These are phyloP conservation scores for Trametes cubensis DNA, from an alignment of 768 basidiomycete species.

Conservation along the genomic window DNA sequence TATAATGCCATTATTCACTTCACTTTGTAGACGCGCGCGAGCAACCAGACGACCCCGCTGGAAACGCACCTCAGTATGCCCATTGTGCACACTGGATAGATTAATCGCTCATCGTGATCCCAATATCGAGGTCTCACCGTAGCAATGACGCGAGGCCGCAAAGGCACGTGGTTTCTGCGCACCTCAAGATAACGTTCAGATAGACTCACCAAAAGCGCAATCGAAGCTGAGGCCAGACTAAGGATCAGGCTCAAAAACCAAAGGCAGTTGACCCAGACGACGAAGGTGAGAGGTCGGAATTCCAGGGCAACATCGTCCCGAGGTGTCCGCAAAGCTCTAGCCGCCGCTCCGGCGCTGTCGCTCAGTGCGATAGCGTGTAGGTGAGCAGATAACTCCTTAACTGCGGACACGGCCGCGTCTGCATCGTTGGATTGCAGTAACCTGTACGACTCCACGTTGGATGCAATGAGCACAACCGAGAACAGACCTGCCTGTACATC, in stretches of 20 bases:
- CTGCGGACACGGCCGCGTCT: neutral
- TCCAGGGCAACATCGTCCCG: neutral
- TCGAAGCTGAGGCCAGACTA: slow-evolving; percentile 30
- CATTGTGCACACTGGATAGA: too few relatives aligned
- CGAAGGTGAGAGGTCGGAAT: neutral
- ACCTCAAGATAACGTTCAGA: too few relatives aligned
- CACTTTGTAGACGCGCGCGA: too few relatives aligned
- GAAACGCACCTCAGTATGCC: too few relatives aligned
- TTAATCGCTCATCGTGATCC: too few relatives aligned
- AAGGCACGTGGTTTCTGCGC: too few relatives aligned
- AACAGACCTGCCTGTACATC: slow-evolving; percentile 30
- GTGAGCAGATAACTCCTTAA: slow-evolving; percentile 14
- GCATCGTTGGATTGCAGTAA: slow-evolving; percentile 14
- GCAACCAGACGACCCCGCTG: too few relatives aligned
- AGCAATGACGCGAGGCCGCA: too few relatives aligned
- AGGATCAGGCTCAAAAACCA: slow-evolving; percentile 31
- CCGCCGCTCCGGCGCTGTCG: neutral
- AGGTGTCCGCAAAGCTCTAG: neutral
- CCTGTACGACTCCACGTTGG: slow-evolving; percentile 24
- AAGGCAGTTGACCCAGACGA: slow-evolving; percentile 27
- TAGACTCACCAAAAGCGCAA: slow-evolving; percentile 32
- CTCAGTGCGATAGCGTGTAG: neutral
- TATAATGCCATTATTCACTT: too few relatives aligned
- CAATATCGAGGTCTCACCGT: too few relatives aligned
- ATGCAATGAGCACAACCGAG: slow-evolving; percentile 30